Base-by-base conservation (phyloP, 345 rosid species). In the Eucalyptus curtisii region DNA sequence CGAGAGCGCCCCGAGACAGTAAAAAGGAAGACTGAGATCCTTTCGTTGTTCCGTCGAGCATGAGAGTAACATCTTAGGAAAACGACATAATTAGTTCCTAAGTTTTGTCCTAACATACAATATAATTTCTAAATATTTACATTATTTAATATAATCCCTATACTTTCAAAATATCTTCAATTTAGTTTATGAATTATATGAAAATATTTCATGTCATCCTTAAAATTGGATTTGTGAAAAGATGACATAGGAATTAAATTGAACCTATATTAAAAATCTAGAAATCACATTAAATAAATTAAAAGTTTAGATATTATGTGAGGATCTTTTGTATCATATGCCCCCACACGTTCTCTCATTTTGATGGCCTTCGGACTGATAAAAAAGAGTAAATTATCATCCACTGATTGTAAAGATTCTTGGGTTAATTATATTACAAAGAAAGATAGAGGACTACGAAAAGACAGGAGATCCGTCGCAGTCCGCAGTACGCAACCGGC, bases 231-330 rank as follows among this genome's bases (percentile, higher is more conserved):
- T 52, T 52, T 19, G 4, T 52, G 24, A 3, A 52, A 52, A 4
- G 24, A 52, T 19, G 57, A 3, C 2, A 19, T 19, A n/a, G n/a
- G n/a, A n/a, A n/a, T 3, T 52, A 52, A 52, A 52, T 19, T 52
- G 10, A 52, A 52, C 2, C 1, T 19, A 8, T 0, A 19, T 52
- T 0, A 52, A 3, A 52, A 3, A 20, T 19, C 19, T 52, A 50
- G 0, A 7, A 7, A 50, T 16, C 4, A 50, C 20, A 50, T 1
- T 6, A 5, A 50, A 50, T 3, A 6, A 50, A 16, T 16, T 16
- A 16, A 50, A 50, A 16, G 0, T 2, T 49, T 49, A 50, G 55
- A 50, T 7, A 50, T 50, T 50, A 50, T 7, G 8, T 7, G 8
- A 50, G 24, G 10, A 52, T 52, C 10, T 52, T 52, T 52, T 7